phyloP scores from a whole-genome alignment of 331 rosid genomes.

The Rosa hybrid region DNA sequence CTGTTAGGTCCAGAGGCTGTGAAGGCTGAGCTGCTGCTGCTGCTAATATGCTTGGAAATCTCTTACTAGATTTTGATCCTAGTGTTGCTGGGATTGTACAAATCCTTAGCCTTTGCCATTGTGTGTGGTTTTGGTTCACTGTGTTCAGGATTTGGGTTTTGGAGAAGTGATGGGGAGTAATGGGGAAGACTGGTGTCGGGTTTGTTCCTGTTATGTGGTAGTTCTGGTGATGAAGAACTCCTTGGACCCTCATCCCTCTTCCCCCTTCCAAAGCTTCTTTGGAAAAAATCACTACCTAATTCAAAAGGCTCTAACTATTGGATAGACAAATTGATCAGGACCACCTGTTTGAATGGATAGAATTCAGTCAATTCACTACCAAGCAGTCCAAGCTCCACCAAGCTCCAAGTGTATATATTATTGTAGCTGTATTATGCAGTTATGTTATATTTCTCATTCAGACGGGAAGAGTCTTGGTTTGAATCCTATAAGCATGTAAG shows the following conservation, averaged over 20 bases:
- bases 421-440: not conserved
- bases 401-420: not conserved
- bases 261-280: not conserved
- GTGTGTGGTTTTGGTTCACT: not conserved
- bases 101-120: not conserved
- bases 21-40: slow-evolving; percentile 45
- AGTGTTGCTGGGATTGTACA: not conserved
- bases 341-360: slow-evolving; percentile 4
- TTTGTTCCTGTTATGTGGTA: not conserved
- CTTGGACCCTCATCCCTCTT: slow-evolving; percentile 18
- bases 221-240: slow-evolving; percentile 10
- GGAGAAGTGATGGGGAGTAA: not conserved
- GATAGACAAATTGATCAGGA: slow-evolving; percentile 9
- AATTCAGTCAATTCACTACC: not conserved
- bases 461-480: not conserved
- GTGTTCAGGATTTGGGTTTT: slow-evolving; percentile 15
- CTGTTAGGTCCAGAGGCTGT: slow-evolving; percentile 76
- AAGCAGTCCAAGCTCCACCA: not conserved
- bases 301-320: not conserved
- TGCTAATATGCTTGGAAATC: slow-evolving; percentile 24
- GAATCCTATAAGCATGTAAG: not conserved
- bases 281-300: not conserved
- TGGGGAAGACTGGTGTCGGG: not conserved
- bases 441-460: not conserved
- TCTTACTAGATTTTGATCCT: slow-evolving; percentile 21